A percentile compares a stretch with the other conserved stretches of the same genome.
Conservation (phyloP, 1,284 basidiomycete genomes). For the Trichosporon ovoides region DNA sequence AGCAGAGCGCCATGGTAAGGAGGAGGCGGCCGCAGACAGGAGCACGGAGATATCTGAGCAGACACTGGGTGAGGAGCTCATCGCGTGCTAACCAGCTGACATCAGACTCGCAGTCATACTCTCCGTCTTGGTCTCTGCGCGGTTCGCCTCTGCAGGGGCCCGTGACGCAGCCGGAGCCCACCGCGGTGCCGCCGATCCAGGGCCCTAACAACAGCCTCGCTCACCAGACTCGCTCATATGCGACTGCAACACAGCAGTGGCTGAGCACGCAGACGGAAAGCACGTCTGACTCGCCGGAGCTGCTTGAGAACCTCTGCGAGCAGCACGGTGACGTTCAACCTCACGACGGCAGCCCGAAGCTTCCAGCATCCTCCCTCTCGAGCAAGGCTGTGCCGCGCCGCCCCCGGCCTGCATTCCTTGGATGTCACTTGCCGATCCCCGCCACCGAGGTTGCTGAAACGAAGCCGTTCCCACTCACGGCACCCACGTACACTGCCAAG, state of each 20-base stretch:
- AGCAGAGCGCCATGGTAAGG: background rate
- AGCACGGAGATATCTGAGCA: background rate
- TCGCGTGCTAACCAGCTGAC: background rate
- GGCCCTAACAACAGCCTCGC: background rate
- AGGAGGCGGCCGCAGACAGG: background rate
- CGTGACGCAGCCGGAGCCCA: background rate
- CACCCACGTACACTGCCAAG: constrained; percentile 25
- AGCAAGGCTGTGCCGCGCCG: background rate
- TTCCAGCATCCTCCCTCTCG: too few species aligned
- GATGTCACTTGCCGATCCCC: constrained; percentile 9
- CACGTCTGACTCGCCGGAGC: background rate
- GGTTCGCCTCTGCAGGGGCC: background rate
- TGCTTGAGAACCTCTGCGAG: background rate
- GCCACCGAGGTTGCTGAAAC: constrained; percentile 20
- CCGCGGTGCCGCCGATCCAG: background rate
- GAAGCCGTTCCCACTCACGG: constrained; percentile 27
- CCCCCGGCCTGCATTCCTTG: constrained; percentile 9
- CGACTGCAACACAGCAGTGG: background rate
- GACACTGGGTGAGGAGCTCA: background rate
- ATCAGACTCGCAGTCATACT: background rate
- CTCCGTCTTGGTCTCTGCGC: background rate
- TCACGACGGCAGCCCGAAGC: too few species aligned
- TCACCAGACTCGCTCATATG: background rate
- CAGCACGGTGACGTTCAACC: background rate
- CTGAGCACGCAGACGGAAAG: background rate